Evolutionary conservation across 2,329 filamentous ascomycete species (phyloP).

Genomic region (Talaromyces funiculosus): DNA sequence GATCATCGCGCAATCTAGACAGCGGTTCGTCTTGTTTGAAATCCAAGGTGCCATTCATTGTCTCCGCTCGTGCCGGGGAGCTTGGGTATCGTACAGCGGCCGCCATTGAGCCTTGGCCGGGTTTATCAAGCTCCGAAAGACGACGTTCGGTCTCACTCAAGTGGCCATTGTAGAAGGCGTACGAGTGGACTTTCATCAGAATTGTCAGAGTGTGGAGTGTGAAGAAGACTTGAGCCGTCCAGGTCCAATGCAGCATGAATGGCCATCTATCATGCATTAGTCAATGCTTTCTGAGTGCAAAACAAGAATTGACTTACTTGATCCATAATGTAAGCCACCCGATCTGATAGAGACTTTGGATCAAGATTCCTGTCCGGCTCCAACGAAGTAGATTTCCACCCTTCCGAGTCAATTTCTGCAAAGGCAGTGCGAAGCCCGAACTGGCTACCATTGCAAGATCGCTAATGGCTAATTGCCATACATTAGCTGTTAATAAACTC

Average conservation of each 20-base stretch:
- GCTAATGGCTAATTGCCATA: slow-evolving; percentile 77
- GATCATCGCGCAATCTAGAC: slow-evolving; percentile 69
- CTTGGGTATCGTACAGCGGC: slow-evolving; percentile 73
- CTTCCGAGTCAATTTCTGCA: slow-evolving; percentile 64
- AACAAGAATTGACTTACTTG: slow-evolving; percentile 39
- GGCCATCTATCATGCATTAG: slow-evolving; percentile 52
- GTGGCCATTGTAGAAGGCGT: slow-evolving; percentile 96
- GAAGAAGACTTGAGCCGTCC: slow-evolving; percentile 95
- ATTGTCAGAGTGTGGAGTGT: slow-evolving; percentile 84
- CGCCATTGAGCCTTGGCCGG: slow-evolving; percentile 48
- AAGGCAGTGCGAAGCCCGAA: slow-evolving; percentile 64
- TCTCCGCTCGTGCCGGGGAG: slow-evolving; percentile 32
- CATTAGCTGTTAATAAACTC: slow-evolving; percentile 78
- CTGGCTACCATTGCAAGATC: slow-evolving; percentile 80
- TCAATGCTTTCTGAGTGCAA: neutral
- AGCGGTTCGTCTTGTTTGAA: slow-evolving; percentile 50
- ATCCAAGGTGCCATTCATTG: slow-evolving; percentile 27
- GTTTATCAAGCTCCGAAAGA: slow-evolving; percentile 73
- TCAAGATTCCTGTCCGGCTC: slow-evolving; percentile 67
- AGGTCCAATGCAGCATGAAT: slow-evolving; percentile 83
- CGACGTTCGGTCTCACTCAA: slow-evolving; percentile 80
- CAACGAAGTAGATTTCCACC: slow-evolving; percentile 59
- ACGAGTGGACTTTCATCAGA: slow-evolving; percentile 99
- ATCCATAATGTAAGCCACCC: slow-evolving; percentile 80
- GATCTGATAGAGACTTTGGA: slow-evolving; percentile 78